phyloP scores from a whole-genome alignment of 345 rosid genomes.

The Arabidopsis thaliana region DNA sequence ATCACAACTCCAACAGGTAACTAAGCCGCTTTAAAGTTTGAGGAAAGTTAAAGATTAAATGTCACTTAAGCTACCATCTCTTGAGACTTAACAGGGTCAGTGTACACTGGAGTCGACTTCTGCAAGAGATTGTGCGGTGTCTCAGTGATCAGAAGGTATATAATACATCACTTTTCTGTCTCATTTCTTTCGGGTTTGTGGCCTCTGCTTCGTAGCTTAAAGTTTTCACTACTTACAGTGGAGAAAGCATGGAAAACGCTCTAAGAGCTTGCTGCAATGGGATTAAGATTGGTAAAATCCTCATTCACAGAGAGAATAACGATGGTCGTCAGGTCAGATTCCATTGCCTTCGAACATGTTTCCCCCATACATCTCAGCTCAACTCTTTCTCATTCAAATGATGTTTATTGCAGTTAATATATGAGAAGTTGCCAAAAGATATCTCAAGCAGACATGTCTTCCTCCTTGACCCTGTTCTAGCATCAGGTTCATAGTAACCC shows the following conservation, averaged over 20 bases:
- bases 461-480: conserved; percentile 88
- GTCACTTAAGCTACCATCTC: background rate
- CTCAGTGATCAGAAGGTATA: conserved; percentile 86
- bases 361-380: conserved; percentile 3
- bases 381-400: background rate
- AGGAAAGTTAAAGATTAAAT: background rate
- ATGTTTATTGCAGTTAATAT: conserved; percentile 68
- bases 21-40: background rate
- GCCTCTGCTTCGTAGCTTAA: background rate
- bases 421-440: conserved; percentile 89
- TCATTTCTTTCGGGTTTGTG: background rate
- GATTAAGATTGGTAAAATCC: conserved; percentile 88
- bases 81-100: conserved; percentile 58
- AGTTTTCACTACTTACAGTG: conserved; percentile 51
- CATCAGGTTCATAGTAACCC: conserved; percentile 68
- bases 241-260: conserved; percentile 98
- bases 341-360: background rate
- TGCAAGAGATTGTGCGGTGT: conserved; percentile 83
- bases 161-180: background rate
- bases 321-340: conserved; percentile 73
- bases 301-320: conserved; percentile 75
- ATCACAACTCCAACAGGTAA: conserved; percentile 84
- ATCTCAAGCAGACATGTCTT: conserved; percentile 84
- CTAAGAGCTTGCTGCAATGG: conserved; percentile 95
- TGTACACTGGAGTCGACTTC: conserved; percentile 87